Evolutionary conservation across 1,284 basidiomycete species (phyloP), one percentile per base, ranked within the genome.

Genomic region (Puccinia triticina): DNA sequence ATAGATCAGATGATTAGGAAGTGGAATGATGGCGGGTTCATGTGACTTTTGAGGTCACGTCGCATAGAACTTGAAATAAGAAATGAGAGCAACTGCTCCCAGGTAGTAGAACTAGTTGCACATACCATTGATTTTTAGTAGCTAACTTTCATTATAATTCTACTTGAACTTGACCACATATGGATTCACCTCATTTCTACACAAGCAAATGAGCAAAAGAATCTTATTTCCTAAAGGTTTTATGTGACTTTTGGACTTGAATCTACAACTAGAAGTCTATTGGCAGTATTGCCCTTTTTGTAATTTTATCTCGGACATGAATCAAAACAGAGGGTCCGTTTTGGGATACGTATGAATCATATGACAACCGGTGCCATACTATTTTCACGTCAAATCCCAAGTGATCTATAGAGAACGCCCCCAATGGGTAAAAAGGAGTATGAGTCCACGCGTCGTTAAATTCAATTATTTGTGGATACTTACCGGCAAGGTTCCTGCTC

Each of bases 401-500:
- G 64, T 66, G 18, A 66, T 66, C 64, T 66, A 66, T 3, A 43
- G 34, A 16, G 37, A 10, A 26, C 26, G 26, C 12, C 55, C 64
- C 64, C 23, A 32, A 66, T 40, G 32, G 1, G 21, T 40, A 66
- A 3, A 40, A 66, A 23, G n/a, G n/a, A n/a, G n/a, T n/a, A 66
- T 43, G 2, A 40, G 64, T 43, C 10, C 12, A 66, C 18, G 18
- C 29, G 18, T 40, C 21, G 23, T 66, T 66, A 21, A 66, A 12
- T 32, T 32, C 23, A 32, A 43, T 3, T 21, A 26, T 66, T 66
- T 4, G n/a, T 43, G 23, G 23, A 66, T 43, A 50, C 66, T 80
- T 37, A 80, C 66, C 16, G 77, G 77, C n/a, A 80, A 50, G 12
- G 43, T 67, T 29, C 77, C 77, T 43, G 26, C 61, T 29, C 55